Evolutionary conservation across 768 basidiomycete species (phyloP), one percentile per base, ranked within the genome.

Genomic region (Vararia minispora): DNA sequence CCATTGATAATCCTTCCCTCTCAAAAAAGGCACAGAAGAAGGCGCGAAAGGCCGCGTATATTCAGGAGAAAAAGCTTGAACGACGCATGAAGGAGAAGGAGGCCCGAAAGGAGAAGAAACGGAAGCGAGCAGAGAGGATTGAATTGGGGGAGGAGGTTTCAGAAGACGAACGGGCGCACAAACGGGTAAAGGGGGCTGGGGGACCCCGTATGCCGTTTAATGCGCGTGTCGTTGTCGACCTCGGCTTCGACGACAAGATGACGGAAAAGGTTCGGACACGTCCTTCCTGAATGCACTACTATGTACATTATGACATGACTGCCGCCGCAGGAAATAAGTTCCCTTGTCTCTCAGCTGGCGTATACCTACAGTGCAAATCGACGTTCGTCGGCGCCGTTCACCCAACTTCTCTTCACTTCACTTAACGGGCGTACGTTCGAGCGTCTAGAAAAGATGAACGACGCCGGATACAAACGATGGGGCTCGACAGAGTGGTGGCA

Each of bases 181-280:
- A 53, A 30, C 51, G 52, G 43, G 47, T 42, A 51, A 58, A 47
- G 25, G 9, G 12, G 16, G 42, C 37, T 41, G 56, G 49, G 6
- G n/a, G n/a, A n/a, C 50, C 52, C 31, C 40, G 44, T 40, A 43
- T 39, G 25, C 43, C 52, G 39, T 53, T 60, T 41, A 68, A 72
- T 5, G 86, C 82, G 16, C 70, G 68, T 42, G 69, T 90, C 3
- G 74, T 88, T 24, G 58, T 98, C 14, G 95, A 99, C 62, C 67
- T 97, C 13, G 88, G 79, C 7, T 97, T 95, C 56, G 92, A 98
- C 55, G 74, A 91, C 30, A 65, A 79, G 60, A 97, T 98, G 94
- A 76, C 66, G 41, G 89, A 94, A 45, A 88, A 91, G 65, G 91
- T 92, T 58, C 48, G 79, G 58, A n/a, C 20, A 10, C 10, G n/a